Percentiles rank a stretch among this genome's conserved stretches.
phyloP scores from a whole-genome alignment of 2,329 filamentous ascomycete genomes.

The Pseudocercospora pini-densiflorae region DNA sequence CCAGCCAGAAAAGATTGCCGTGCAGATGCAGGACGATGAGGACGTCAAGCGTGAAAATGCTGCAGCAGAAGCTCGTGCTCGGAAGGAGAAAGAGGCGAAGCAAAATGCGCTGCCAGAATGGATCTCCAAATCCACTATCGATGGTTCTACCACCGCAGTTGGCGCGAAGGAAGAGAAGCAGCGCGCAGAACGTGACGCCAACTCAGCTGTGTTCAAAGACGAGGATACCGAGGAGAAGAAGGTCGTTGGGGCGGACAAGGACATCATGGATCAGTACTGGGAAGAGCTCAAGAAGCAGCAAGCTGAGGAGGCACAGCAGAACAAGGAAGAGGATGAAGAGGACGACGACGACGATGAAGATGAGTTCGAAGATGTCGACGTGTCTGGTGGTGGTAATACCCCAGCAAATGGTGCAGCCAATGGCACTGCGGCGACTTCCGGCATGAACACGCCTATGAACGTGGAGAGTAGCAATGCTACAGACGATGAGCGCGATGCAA shows the following conservation, averaged over 20 bases:
- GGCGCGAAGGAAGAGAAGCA: slow-evolving; percentile 42
- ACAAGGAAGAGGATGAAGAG: slow-evolving; percentile 57
- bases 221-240: slow-evolving; percentile 50
- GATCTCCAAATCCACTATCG: slow-evolving; percentile 43
- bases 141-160: slow-evolving; percentile 51
- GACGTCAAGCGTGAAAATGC: slow-evolving; percentile 39
- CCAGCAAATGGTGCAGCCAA: slow-evolving; percentile 23
- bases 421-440: slow-evolving; percentile 37
- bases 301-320: slow-evolving; percentile 46
- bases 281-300: slow-evolving; percentile 67
- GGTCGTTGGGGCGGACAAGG: slow-evolving; percentile 48
- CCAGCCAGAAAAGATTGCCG: slow-evolving; percentile 42
- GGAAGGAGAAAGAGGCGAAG: slow-evolving; percentile 40
- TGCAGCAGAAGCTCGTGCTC: slow-evolving; percentile 37
- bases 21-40: slow-evolving; percentile 42
- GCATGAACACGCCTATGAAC: slow-evolving; percentile 30
- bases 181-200: slow-evolving; percentile 45
- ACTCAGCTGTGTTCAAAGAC: slow-evolving; percentile 48
- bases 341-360: slow-evolving; percentile 56
- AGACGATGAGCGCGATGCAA: slow-evolving; percentile 56
- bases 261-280: slow-evolving; percentile 70
- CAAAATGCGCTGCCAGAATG: slow-evolving; percentile 43
- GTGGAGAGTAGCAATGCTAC: slow-evolving; percentile 40
- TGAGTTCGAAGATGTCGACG: slow-evolving; percentile 61
- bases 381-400: slow-evolving; percentile 46